Evolutionary conservation across 2,329 filamentous ascomycete species (phyloP).

Genomic region (Acrodontium crateriforme): DNA sequence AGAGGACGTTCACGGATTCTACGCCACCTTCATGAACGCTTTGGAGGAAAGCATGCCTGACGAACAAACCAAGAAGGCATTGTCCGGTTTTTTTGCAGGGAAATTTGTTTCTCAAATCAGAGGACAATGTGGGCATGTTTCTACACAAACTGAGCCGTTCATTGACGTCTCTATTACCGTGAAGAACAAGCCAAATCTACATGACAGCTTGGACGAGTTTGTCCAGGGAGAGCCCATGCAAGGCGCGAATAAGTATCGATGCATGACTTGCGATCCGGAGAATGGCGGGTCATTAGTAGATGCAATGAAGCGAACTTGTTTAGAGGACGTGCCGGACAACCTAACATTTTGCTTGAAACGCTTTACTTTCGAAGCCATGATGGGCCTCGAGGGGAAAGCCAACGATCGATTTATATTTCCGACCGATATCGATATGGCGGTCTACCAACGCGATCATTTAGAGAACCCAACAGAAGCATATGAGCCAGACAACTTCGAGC

Average conservation of each 20-base stretch:
- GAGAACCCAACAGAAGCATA: conserved; percentile 44
- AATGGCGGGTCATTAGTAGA: conserved; percentile 50
- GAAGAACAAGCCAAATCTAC: conserved; percentile 70
- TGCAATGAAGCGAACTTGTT: conserved; percentile 73
- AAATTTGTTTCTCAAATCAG: conserved; percentile 89
- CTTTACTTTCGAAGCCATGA: conserved; percentile 62
- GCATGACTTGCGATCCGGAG: conserved; percentile 67
- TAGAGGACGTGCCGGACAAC: conserved; percentile 87
- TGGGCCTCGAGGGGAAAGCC: conserved; percentile 72
- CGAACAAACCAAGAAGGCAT: conserved; percentile 52
- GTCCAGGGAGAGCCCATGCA: conserved; percentile 94
- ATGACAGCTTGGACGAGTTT: conserved; percentile 87
- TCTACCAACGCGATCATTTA: conserved; percentile 78
- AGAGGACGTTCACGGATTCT: conserved; percentile 98
- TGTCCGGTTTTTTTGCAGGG: conserved; percentile 80
- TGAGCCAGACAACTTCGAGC: conserved; percentile 67
- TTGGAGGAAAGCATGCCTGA: conserved; percentile 71
- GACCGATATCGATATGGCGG: conserved; percentile 66
- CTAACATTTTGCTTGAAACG: conserved; percentile 90
- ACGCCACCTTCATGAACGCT: conserved; percentile 81
- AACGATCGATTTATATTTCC: conserved; percentile 93
- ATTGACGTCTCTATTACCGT: conserved; percentile 94
- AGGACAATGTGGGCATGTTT: conserved; percentile 87
- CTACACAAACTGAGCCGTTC: conserved; percentile 78
- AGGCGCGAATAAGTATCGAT: conserved; percentile 96